Conservation (phyloP, 495 filamentous ascomycete genomes). For the Hypoxylon crocopeplum region DNA sequence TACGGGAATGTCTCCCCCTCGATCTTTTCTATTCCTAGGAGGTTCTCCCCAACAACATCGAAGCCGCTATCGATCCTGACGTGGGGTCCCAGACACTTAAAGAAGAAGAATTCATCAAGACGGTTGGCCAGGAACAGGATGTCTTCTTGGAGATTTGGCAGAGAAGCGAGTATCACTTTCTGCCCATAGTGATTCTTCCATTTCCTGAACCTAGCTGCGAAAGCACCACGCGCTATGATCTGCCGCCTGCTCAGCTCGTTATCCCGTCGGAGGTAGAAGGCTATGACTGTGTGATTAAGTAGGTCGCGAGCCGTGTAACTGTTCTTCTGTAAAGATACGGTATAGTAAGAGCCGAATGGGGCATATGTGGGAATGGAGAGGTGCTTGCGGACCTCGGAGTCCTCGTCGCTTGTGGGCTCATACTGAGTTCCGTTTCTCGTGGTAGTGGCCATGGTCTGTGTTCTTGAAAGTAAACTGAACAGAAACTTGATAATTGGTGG, state of each 20-base stretch:
- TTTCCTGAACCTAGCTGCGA: not conserved
- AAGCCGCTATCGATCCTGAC: slow-evolving; percentile 4
- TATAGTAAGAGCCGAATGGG: slow-evolving; percentile 9
- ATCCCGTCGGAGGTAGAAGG: slow-evolving; percentile 10
- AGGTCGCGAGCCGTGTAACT: slow-evolving; percentile 13
- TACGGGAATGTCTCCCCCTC: not conserved
- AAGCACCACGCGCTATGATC: not conserved
- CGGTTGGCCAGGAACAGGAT: not conserved
- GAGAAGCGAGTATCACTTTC: not conserved
- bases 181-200: not conserved
- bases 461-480: too few relatives aligned
- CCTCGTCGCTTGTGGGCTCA: too few relatives aligned
- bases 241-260: not conserved
- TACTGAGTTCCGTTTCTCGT: too few relatives aligned
- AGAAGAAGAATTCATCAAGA: slow-evolving; percentile 30
- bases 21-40: not conserved
- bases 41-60: slow-evolving; percentile 6
- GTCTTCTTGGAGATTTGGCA: not conserved
- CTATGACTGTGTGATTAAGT: slow-evolving; percentile 14
- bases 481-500: too few relatives aligned
- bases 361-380: slow-evolving; percentile 2
- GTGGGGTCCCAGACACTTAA: not conserved
- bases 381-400: not conserved
- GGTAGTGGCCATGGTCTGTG: too few relatives aligned
- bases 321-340: not conserved